phyloP scores from a whole-genome alignment of 768 basidiomycete genomes.

The Xerocomellus chrysenteron region DNA sequence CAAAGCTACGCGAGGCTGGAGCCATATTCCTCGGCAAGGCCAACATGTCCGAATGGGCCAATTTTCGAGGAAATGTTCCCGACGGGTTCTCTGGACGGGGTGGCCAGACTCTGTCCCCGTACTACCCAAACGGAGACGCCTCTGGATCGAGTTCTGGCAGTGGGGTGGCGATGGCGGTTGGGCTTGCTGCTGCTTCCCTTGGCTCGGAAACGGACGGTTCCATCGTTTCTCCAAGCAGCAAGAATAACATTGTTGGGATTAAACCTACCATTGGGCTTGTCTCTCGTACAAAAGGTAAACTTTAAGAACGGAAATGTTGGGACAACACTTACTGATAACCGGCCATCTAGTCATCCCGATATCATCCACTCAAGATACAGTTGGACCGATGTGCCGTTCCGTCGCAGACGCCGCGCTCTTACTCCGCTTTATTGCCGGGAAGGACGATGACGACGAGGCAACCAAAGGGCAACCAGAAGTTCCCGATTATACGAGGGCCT shows the following conservation, averaged over 20 bases:
- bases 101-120: slow-evolving; percentile 44
- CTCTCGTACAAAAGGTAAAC: slow-evolving; percentile 36
- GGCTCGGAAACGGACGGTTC: slow-evolving; percentile 53
- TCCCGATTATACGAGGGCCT: slow-evolving; percentile 56
- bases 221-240: slow-evolving; percentile 42
- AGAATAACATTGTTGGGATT: slow-evolving; percentile 44
- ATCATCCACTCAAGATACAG: slow-evolving; percentile 56
- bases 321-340: background rate
- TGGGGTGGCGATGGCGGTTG: slow-evolving; percentile 42
- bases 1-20: slow-evolving; percentile 32
- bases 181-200: slow-evolving; percentile 42
- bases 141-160: slow-evolving; percentile 46
- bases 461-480: slow-evolving; percentile 52
- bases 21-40: slow-evolving; percentile 43
- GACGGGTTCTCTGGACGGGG: slow-evolving; percentile 48
- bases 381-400: slow-evolving; percentile 56
- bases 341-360: slow-evolving; percentile 49
- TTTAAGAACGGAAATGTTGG: background rate
- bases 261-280: slow-evolving; percentile 43
- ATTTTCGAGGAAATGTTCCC: slow-evolving; percentile 39
- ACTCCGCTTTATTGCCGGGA: slow-evolving; percentile 52
- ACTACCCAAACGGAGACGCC: slow-evolving; percentile 40
- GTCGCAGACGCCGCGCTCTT: slow-evolving; percentile 56
- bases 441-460: slow-evolving; percentile 51
- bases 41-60: slow-evolving; percentile 46